These are phyloP conservation scores for Helotiales sp. DNA, from an alignment of 2,329 filamentous ascomycete genomes.

Conservation along the genomic window DNA sequence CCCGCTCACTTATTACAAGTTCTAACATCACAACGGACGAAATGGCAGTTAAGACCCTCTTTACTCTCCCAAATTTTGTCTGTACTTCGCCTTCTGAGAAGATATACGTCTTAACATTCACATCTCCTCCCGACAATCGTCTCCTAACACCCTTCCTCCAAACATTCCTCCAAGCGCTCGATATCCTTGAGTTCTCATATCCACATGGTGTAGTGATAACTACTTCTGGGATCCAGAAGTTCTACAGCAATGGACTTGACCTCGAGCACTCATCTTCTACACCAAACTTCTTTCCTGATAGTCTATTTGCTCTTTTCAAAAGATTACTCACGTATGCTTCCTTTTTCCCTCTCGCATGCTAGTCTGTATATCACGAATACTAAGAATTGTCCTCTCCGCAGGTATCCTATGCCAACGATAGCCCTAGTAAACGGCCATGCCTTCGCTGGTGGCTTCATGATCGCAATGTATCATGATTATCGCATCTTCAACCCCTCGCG, in stretches of 20 bases:
- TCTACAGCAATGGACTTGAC: slow-evolving; percentile 84
- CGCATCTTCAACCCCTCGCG: slow-evolving; percentile 69
- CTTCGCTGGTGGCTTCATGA: slow-evolving; percentile 81
- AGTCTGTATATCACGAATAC: neutral
- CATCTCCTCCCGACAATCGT: slow-evolving; percentile 73
- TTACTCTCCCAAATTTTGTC: slow-evolving; percentile 63
- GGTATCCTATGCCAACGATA: slow-evolving; percentile 79
- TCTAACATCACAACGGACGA: neutral
- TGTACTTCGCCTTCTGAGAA: slow-evolving; percentile 58
- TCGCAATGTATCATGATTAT: slow-evolving; percentile 82
- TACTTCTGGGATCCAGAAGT: slow-evolving; percentile 73
- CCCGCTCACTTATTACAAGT: neutral
- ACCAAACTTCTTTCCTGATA: slow-evolving; percentile 59
- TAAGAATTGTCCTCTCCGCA: slow-evolving; percentile 24
- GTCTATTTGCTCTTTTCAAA: slow-evolving; percentile 64
- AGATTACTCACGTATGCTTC: slow-evolving; percentile 56
- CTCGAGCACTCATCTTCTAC: slow-evolving; percentile 63
- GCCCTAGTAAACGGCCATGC: slow-evolving; percentile 79
- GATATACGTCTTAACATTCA: slow-evolving; percentile 73
- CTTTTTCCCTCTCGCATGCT: neutral
- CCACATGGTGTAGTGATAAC: slow-evolving; percentile 75
- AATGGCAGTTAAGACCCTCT: slow-evolving; percentile 41
- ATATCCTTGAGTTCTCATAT: slow-evolving; percentile 67
- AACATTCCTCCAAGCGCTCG: slow-evolving; percentile 68
- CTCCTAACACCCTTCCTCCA: slow-evolving; percentile 68